Evolutionary conservation across 208 protist species (phyloP), one percentile per base, ranked within the genome.

Genomic region (Naegleria gruberi): DNA sequence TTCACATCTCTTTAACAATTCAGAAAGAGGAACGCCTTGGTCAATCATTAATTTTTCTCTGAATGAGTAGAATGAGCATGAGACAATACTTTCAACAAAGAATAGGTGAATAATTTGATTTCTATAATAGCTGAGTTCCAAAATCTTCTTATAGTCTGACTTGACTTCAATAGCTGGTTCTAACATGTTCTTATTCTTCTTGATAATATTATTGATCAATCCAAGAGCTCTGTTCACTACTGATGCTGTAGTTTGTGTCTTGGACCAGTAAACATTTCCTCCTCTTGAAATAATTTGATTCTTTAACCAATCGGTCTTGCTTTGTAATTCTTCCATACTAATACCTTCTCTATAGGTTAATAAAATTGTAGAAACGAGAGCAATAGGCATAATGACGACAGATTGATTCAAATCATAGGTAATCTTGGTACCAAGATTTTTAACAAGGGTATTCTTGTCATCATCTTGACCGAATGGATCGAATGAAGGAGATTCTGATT

Each of bases 331-430:
- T 7, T 57, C 83, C 43, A 87, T 55, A 57, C 43, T 87, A 26
- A 87, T 57, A 55, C 83, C 83, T 10, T 87, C 43, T n/a, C 83
- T 17, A 57, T 57, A 57, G 3, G 43, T 17, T 90, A 96, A 92
- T 26, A 97, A 77, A 74, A 95, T 91, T 8, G 93, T 93, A 0
- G 95, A 92, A 19, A 97, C 92, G n/a, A 97, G 89, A 47, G 94
- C 92, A 15, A 95, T 93, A 1, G 96, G 93, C 10, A 95, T 97
- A 34, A 97, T 93, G 42, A 97, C 92, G 41, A 94, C 94, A 91
- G 94, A 10, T 82, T 86, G 4, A 42, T 91, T 87, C 23, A 91
- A 81, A 37, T 90, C 83, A n/a, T 51, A 40, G 26, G 86, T 82
- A 34, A 91, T 90, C 12, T n/a, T 45, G 51, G 15, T 91, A 46